phyloP scores from a whole-genome alignment of 306 rosid species.

The Hylodesmum podocarpum region DNA sequence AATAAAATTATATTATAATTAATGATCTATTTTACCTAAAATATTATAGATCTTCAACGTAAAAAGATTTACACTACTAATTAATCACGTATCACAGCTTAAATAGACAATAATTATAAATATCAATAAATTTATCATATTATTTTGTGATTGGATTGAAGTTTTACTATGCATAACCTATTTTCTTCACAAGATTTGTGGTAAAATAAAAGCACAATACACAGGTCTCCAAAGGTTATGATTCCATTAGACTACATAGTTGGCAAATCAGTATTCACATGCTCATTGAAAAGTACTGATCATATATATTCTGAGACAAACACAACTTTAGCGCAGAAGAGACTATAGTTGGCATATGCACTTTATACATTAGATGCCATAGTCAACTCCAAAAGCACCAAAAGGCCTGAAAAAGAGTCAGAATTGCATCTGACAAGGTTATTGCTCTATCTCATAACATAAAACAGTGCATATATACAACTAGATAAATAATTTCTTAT shows the following conservation, averaged over 20 bases:
- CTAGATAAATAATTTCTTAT: not conserved
- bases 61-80: too few species aligned
- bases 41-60: too few species aligned
- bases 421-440: not conserved
- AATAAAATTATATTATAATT: too few species aligned
- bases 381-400: conserved; percentile 36
- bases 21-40: too few species aligned
- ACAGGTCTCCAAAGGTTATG: not conserved
- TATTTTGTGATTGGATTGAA: too few species aligned
- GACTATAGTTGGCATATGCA: not conserved
- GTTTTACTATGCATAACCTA: too few species aligned
- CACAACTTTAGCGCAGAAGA: not conserved
- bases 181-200: too few species aligned
- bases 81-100: too few species aligned
- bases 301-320: not conserved
- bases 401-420: conserved; percentile 37
- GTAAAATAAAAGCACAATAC: not conserved
- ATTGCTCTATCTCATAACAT: not conserved
- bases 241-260: not conserved
- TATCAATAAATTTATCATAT: too few species aligned
- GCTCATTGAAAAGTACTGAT: conserved; percentile 1
- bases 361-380: not conserved
- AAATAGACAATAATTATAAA: too few species aligned
- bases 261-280: not conserved
- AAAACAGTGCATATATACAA: not conserved